phyloP scores from a whole-genome alignment of 176 grass and related monocot genomes.

The Secale cereale region DNA sequence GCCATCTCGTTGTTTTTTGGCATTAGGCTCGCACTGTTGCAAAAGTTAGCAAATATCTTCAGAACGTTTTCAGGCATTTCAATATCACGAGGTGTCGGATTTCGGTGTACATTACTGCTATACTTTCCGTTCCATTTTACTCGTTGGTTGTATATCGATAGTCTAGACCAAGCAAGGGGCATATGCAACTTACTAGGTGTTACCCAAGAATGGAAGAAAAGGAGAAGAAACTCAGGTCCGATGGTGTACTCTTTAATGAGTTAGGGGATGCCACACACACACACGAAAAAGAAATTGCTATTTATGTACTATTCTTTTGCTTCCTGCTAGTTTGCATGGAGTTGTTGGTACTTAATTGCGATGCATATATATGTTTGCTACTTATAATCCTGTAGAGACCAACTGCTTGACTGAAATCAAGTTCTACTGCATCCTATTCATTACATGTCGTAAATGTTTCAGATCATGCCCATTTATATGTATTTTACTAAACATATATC shows the following conservation, averaged over 20 bases:
- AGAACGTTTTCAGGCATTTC: background rate
- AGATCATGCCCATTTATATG: constrained; percentile 1
- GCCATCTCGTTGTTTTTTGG: background rate
- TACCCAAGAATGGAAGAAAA: background rate
- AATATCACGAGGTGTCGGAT: background rate
- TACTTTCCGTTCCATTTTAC: background rate
- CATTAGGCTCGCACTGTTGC: background rate
- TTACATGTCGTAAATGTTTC: background rate
- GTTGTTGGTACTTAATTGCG: background rate
- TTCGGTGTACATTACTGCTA: background rate
- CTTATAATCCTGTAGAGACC: background rate
- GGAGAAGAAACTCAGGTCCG: background rate
- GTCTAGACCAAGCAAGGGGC: constrained; percentile 2
- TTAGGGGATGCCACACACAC: background rate
- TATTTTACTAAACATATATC: background rate
- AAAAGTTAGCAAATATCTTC: background rate
- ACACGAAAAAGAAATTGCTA: background rate
- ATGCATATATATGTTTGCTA: background rate
- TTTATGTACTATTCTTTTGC: background rate
- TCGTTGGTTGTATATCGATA: background rate
- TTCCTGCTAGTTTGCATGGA: background rate
- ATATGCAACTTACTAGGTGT: background rate
- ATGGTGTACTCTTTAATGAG: background rate
- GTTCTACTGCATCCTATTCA: background rate
- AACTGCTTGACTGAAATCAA: background rate